Evolutionary conservation across 140 eudicot species (phyloP), one percentile per base, ranked within the genome.

Genomic region (Senecio squalidus): DNA sequence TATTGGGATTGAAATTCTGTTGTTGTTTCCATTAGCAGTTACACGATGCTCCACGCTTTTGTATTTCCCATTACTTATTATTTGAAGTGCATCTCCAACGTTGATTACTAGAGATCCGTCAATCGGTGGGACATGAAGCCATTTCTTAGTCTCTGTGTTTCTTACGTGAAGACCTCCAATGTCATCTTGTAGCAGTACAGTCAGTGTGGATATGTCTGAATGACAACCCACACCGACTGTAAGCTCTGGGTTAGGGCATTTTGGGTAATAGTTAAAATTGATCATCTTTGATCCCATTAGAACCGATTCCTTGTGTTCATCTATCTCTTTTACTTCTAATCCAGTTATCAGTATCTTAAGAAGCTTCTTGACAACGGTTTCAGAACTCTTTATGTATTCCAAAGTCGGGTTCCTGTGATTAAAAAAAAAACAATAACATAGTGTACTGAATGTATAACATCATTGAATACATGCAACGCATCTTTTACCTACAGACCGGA

Each of bases 21-120:
- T 65, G 13, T 28, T 56, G 24, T 13, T 62, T 22, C 74, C 75
- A 21, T 75, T 79, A 30, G 81, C 81, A 14, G 33, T 25, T 30
- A 79, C 81, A 3, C 85, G 69, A 31, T 70, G 85, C 78, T 74
- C 85, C 5, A 74, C 38, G 31, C 85, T 79, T 72, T 79, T 79
- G 66, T 79, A 79, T 6, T 56, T 57, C 9, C 76, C 85, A 21
- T 79, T 79, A 64, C 81, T 79, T 58, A 75, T 39, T 34, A 79
- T 79, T n/a, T 79, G 81, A n/a, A n/a, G n/a, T n/a, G n/a, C n/a
- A n/a, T n/a, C n/a, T n/a, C n/a, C n/a, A n/a, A n/a, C n/a, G n/a
- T 79, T 79, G 55, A 79, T 79, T 30, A 71, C 81, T 16, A 79
- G 54, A 1, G 78, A 67, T 46, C 81, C 82, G 1, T 10, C 16